These are phyloP conservation scores for Camelina laxa DNA, from an alignment of 345 rosid species.

Conservation along the genomic window DNA sequence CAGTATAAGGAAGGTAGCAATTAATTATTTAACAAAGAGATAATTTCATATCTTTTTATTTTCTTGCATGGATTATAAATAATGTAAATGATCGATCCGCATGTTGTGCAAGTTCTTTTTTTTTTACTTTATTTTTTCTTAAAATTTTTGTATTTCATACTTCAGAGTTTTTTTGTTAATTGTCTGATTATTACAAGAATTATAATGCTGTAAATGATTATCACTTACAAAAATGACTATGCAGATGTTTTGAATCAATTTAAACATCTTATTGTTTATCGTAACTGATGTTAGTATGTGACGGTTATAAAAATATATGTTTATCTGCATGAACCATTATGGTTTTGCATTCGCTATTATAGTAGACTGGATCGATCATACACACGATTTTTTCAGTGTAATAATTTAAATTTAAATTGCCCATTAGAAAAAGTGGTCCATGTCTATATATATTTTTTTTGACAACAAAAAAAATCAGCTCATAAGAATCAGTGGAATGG, in stretches of 20 bases:
- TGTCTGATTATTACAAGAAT: no score
- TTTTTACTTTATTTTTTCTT: no score
- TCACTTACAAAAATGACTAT: neutral
- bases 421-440: neutral
- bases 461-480: no score
- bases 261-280: neutral
- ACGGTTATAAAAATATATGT: neutral
- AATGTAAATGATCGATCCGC: no score
- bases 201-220: no score
- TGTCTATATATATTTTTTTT: no score
- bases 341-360: neutral
- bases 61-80: neutral
- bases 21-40: neutral
- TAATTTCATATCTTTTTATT: neutral
- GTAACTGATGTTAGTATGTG: neutral
- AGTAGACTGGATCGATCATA: neutral
- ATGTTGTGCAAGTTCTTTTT: no score
- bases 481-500: no score
- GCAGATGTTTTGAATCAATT: neutral
- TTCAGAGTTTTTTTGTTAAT: no score
- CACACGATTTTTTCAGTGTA: neutral
- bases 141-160: no score
- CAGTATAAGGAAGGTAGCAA: neutral
- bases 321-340: neutral
- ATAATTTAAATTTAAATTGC: neutral